phyloP scores from a whole-genome alignment of 768 basidiomycete species.

The Suillus subaureus region DNA sequence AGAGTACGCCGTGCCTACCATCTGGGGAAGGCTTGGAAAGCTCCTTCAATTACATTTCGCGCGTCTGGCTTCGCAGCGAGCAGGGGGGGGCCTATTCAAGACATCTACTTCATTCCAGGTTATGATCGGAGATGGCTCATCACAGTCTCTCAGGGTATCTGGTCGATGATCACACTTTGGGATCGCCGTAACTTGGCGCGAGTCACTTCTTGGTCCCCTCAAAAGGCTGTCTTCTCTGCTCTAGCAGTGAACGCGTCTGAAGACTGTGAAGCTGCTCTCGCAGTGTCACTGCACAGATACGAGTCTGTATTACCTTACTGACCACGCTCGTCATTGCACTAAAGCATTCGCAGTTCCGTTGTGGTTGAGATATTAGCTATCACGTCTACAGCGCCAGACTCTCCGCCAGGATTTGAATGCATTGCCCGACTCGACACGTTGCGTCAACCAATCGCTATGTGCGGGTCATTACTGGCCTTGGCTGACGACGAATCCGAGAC shows the following conservation, averaged over 20 bases:
- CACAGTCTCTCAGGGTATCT: constrained; percentile 60
- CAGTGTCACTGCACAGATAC: constrained; percentile 48
- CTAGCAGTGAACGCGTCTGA: constrained; percentile 52
- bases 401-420: constrained; percentile 30
- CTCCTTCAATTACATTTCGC: constrained; percentile 20
- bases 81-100: constrained; percentile 47
- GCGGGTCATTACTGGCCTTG: constrained; percentile 54
- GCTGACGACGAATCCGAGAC: constrained; percentile 55
- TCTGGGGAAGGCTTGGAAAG: constrained; percentile 54
- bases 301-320: constrained; percentile 41
- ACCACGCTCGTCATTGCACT: constrained; percentile 14
- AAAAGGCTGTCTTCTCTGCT: constrained; percentile 54
- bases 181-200: constrained; percentile 35
- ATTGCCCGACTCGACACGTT: constrained; percentile 40
- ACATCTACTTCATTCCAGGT: constrained; percentile 56
- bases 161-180: constrained; percentile 62
- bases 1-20: constrained; percentile 45
- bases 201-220: constrained; percentile 54
- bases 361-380: constrained; percentile 35
- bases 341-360: constrained; percentile 20
- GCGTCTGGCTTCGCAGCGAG: constrained; percentile 24
- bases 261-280: constrained; percentile 48
- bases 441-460: constrained; percentile 49
- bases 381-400: constrained; percentile 5
- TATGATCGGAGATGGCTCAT: constrained; percentile 46